phyloP scores from a whole-genome alignment of 2,329 filamentous ascomycete species.

The Tolypocladium endophyticum region DNA sequence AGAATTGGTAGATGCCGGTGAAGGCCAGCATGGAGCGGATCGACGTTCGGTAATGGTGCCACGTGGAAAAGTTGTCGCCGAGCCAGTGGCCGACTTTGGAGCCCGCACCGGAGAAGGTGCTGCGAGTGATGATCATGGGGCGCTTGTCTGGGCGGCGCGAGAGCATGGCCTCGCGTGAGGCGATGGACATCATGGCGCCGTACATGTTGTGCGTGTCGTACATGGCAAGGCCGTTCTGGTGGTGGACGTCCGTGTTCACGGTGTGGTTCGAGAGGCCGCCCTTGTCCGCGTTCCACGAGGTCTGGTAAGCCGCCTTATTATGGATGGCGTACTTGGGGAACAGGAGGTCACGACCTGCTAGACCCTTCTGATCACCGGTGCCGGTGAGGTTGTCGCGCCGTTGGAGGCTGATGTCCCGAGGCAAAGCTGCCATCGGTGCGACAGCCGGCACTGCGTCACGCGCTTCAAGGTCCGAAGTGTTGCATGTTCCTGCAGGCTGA shows the following conservation, averaged over 20 bases:
- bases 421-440: background rate
- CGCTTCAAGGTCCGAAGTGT: background rate
- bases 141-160: slow-evolving; percentile 55
- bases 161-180: slow-evolving; percentile 63
- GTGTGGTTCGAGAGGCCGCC: slow-evolving; percentile 50
- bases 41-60: slow-evolving; percentile 64
- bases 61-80: slow-evolving; percentile 62
- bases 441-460: background rate
- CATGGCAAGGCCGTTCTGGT: slow-evolving; percentile 60
- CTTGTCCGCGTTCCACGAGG: slow-evolving; percentile 39
- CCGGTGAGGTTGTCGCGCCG: slow-evolving; percentile 18
- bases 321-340: slow-evolving; percentile 70
- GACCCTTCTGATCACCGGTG: slow-evolving; percentile 30
- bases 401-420: background rate
- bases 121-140: slow-evolving; percentile 76
- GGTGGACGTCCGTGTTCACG: slow-evolving; percentile 66
- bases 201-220: slow-evolving; percentile 80
- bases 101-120: slow-evolving; percentile 69
- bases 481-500: slow-evolving; percentile 14
- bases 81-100: slow-evolving; percentile 76
- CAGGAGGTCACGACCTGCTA: slow-evolving; percentile 50
- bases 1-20: slow-evolving; percentile 55
- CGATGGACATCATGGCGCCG: slow-evolving; percentile 64
- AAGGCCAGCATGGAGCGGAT: slow-evolving; percentile 72
- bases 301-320: slow-evolving; percentile 47